Evolutionary conservation across 2,329 filamentous ascomycete genomes (phyloP).

Genomic region (Aspergillus pseudoglaucus): DNA sequence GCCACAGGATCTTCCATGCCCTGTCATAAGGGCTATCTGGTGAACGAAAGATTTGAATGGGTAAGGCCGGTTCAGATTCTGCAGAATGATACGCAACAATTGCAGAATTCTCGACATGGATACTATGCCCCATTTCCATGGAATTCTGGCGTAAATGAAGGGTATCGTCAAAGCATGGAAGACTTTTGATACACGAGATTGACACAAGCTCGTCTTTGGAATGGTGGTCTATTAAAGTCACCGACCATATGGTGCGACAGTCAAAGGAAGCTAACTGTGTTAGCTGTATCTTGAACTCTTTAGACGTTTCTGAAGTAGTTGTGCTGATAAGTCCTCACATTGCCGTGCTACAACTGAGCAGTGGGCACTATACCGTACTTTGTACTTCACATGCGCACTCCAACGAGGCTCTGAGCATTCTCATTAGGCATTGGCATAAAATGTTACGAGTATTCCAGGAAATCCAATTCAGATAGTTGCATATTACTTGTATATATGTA

Average conservation of each 20-base stretch:
- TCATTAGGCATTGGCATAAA: too few relatives aligned
- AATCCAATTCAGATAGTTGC: too few relatives aligned
- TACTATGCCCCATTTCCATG: neutral
- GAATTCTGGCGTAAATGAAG: neutral
- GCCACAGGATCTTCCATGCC: neutral
- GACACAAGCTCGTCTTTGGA: neutral
- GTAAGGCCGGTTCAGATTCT: neutral
- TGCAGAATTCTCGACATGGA: neutral
- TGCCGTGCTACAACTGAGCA: too few relatives aligned
- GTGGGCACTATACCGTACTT: too few relatives aligned
- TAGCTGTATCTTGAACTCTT: neutral
- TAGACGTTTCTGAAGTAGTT: neutral
- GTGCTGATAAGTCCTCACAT: too few relatives aligned
- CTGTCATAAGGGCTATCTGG: neutral
- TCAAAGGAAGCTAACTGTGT: neutral
- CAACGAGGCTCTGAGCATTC: too few relatives aligned
- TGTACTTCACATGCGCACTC: too few relatives aligned
- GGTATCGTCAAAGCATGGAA: neutral
- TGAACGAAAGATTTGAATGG: neutral
- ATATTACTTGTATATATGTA: too few relatives aligned
- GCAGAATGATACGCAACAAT: neutral
- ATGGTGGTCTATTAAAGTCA: neutral
- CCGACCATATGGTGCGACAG: neutral
- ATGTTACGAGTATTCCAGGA: too few relatives aligned
- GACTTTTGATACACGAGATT: neutral